These are phyloP conservation scores for Malus sylvestris DNA, from an alignment of 306 rosid genomes.

Conservation along the genomic window DNA sequence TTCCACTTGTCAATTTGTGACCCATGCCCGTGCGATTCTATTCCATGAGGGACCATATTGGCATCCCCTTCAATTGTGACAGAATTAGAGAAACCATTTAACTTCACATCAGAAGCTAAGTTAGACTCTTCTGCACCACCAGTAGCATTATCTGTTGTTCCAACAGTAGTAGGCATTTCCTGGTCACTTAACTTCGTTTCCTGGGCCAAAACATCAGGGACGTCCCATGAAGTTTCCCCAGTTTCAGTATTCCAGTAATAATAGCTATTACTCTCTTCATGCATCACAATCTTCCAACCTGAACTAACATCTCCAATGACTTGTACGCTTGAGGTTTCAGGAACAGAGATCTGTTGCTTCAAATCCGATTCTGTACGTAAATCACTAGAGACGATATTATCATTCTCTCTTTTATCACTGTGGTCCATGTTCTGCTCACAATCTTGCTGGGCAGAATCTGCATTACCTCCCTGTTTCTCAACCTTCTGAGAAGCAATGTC, in stretches of 20 bases:
- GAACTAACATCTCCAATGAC: conserved; percentile 45
- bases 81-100: conserved; percentile 29
- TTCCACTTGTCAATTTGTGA: conserved; percentile 36
- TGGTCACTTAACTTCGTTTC: conserved; percentile 38
- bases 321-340: conserved; percentile 35
- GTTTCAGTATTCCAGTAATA: conserved; percentile 93
- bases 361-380: conserved; percentile 33
- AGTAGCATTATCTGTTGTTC: conserved; percentile 24
- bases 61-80: conserved; percentile 22
- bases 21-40: conserved; percentile 26
- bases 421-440: conserved; percentile 21
- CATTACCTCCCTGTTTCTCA: conserved; percentile 30
- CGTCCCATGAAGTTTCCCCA: conserved; percentile 97
- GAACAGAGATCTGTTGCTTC: conserved; percentile 28
- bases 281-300: conserved; percentile 93
- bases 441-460: conserved; percentile 26
- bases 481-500: conserved; percentile 34
- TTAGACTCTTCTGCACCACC: conserved; percentile 25
- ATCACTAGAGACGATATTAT: conserved; percentile 18
- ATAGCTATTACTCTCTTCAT: conserved; percentile 73
- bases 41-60: conserved; percentile 20
- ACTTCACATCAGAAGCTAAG: conserved; percentile 19
- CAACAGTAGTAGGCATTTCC: conserved; percentile 21
- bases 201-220: conserved; percentile 61
- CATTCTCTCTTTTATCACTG: conserved; percentile 34